Base-by-base conservation (phyloP, 2,329 filamentous ascomycete genomes). In the Phaeosphaeria sp. region DNA sequence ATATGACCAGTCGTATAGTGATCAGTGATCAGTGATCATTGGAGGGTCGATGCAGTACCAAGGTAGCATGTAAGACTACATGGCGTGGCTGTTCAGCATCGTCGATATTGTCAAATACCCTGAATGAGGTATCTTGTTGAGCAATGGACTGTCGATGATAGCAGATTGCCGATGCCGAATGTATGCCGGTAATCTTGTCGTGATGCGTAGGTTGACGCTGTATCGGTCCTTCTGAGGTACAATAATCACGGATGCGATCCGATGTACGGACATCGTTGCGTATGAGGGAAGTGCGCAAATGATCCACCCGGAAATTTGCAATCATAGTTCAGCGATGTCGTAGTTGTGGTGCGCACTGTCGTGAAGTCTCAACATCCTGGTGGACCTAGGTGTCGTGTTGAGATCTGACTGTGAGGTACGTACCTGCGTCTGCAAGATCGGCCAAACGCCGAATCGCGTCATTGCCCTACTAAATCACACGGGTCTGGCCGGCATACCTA, bases 221-320 rank as follows among this genome's bases (percentile, higher is more conserved):
- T 57, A 61, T 64, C 56, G 59, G 59, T 51, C 65, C 58, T 59
- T 59, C 52, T 44, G 18, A 27, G 39, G 40, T 20, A 21, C 18
- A n/a, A n/a, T n/a, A n/a, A n/a, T 45, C 33, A 47, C 9, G 21
- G 33, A 42, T 8, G 20, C 18, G 42, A 21, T 21, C 18, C 42
- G 18, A 36, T 5, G 4, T 6, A 25, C 22, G 13, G 24, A 33
- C 30, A 17, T 17, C 24, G 43, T 36, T 3, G 36, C 30, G 13
- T 36, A 42, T 42, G 20, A 25, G n/a, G 11, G 42, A 21, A 9
- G 17, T 22, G 20, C 2, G 42, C 42, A 2, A 13, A 21, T 21
- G 21, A 20, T 6, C 9, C n/a, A n/a, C n/a, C n/a, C n/a, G n/a
- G n/a, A n/a, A n/a, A n/a, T n/a, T n/a, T n/a, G n/a, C n/a, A n/a